A percentile compares a stretch with the other conserved stretches of the same genome.
Evolutionary conservation across 2,329 filamentous ascomycete genomes (phyloP).

Genomic region (Monilinia aucupariae): DNA sequence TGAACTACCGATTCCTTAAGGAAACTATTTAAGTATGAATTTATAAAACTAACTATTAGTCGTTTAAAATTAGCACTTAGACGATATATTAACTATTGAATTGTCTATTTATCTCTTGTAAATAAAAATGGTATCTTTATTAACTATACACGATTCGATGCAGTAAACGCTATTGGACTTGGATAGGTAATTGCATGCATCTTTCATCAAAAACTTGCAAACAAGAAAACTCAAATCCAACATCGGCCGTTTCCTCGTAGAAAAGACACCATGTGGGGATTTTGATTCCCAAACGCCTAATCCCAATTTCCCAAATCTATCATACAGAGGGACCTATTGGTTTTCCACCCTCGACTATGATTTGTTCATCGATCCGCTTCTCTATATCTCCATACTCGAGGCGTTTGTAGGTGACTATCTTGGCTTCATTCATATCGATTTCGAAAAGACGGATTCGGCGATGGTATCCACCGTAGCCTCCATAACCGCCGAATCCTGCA

Average conservation of each 20-base stretch:
- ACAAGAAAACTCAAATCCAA: background rate
- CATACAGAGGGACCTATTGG: background rate
- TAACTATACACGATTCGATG: background rate
- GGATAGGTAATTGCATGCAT: background rate
- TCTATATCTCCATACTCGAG: conserved; percentile 61
- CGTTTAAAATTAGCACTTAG: background rate
- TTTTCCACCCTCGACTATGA: conserved; percentile 58
- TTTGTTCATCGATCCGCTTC: conserved; percentile 55
- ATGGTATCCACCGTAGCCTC: conserved; percentile 79
- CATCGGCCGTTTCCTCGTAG: background rate
- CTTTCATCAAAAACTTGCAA: background rate
- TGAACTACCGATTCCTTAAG: no score
- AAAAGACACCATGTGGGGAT: background rate
- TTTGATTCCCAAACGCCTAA: background rate
- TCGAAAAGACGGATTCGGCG: conserved; percentile 85
- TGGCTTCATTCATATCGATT: conserved; percentile 83
- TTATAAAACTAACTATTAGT: no score
- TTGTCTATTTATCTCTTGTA: background rate
- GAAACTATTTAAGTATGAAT: no score
- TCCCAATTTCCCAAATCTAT: background rate
- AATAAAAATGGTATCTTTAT: background rate
- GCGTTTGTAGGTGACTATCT: conserved; percentile 88
- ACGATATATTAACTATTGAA: background rate
- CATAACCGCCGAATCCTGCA: conserved; percentile 89
- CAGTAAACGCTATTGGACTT: background rate